Base-by-base conservation (phyloP, 495 filamentous ascomycete genomes). In the Paragyromitra xinjiangensis region DNA sequence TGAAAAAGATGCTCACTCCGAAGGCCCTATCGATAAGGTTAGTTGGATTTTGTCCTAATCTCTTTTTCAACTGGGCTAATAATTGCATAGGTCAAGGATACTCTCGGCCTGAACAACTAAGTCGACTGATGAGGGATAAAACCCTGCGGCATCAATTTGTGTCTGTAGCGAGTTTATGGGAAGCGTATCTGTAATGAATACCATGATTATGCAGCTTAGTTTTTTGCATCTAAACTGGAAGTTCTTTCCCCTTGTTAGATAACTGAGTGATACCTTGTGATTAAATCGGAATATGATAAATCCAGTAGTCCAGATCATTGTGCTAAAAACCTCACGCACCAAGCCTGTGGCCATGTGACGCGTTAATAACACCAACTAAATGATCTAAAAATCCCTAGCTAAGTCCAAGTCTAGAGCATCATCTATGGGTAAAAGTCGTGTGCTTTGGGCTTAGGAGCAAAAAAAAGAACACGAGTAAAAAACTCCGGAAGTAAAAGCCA, bases 51-150 rank as follows among this genome's bases (percentile, higher is more conserved):
- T 78, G 83, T 85, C 77, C 73, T 81, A 70, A 71, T 83, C 56
- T 86, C 44, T 16, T 48, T 12, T 12, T 48, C 3, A 12, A 48
- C 16, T 12, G 84, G 69, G 79, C 88, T 69, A 78, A 73, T 5
- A 2, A 45, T 29, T 59, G 42, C 26, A 29, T 26, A 90, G 87
- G 81, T 86, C 83, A 90, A 90, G 88, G 80, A 84, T 70, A 83
- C 86, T 53, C 82, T 90, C 26, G 88, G 88, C 67, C 71, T 90
- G 77, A 85, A 84, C 62, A 83, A 87, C 44, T 34, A 16, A 48
- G 3, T 12, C 11, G 16, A 16, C 44, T 9, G 11, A 48, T 11
- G 44, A 16, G 44, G 29, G 29, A 34, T 34, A 34, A 48, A 48
- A 11, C 44, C 16, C 16, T 48, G 44, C 16, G 44, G 2, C 44